Base-by-base conservation (phyloP, 1,139 yeast genomes). In the Blastobotrys serpentis region DNA sequence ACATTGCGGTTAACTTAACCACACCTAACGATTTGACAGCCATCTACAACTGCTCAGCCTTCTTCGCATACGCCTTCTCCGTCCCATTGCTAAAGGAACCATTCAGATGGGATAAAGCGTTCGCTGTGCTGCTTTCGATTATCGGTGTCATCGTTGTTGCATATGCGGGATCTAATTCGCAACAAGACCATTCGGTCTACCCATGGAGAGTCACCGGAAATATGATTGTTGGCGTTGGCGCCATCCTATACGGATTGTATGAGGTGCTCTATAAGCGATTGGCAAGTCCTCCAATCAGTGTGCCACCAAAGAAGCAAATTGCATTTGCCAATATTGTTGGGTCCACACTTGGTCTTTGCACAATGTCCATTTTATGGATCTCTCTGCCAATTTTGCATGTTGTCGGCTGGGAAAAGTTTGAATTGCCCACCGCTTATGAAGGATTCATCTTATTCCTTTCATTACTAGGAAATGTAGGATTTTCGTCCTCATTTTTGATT, bases 11-110 rank as follows among this genome's bases (percentile, higher is more conserved):
- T 80, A 74, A 82, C 23, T 68, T 86, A 65, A 84, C 96, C 1
- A 85, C 89, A 34, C 88, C 95, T 0, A 76, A 89, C 2, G 96
- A 88, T 61, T 84, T 88, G 23, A 87, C 96, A 2, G 96, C 96
- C 7, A 88, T 88, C 54, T 88, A 87, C 68, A 88, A 88, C 68
- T 86, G 95, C 62, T 83, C 90, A 10, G 95, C 95, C 0, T 87
- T 88, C 63, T 84, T 90, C 4, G 96, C 96, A 0, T 84, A 88
- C 61, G 79, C 87, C 4, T 87, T 88, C 67, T 89, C 95, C 2
- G 82, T 88, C 23, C 87, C 90, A 1, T 66, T 88, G 39, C 72
- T 88, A 46, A 55, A 64, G 23, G 96, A 88, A 59, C 71, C 68
- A 44, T 80, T 86, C 57, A 77, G 85, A 1, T 74, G 81, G 75